Conservation (phyloP, 805 yeast genomes). For the Suhomyces tanzawaensis region DNA sequence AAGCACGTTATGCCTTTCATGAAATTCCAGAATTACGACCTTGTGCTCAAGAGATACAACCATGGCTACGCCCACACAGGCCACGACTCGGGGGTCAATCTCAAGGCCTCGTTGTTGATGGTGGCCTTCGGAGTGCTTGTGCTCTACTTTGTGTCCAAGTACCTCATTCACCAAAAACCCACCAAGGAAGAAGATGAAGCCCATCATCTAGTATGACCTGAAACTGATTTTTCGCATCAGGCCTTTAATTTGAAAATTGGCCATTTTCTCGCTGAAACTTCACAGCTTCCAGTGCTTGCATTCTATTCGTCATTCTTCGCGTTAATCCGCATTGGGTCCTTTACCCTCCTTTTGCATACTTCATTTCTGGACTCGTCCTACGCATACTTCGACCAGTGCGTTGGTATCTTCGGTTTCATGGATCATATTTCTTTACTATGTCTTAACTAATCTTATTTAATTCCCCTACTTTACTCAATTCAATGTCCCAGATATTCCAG, state of each 20-base stretch:
- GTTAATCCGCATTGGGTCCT: not conserved
- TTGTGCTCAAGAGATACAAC: slow-evolving; percentile 7
- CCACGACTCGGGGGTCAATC: not conserved
- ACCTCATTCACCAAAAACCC: not conserved
- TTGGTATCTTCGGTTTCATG: not conserved
- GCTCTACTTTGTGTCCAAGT: not conserved
- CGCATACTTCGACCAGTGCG: not conserved
- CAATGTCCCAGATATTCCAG: slow-evolving; percentile 50
- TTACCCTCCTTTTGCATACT: not conserved
- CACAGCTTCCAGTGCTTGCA: no score
- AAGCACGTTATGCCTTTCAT: slow-evolving; percentile 23
- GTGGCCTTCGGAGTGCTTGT: not conserved
- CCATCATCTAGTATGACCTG: no score
- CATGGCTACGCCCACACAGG: slow-evolving; percentile 2
- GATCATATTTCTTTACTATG: slow-evolving; percentile 1
- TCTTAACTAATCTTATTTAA: slow-evolving; percentile 6
- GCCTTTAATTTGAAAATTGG: no score
- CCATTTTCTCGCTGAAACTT: no score
- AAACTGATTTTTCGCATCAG: no score
- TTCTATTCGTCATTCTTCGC: not conserved
- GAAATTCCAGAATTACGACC: slow-evolving; percentile 21
- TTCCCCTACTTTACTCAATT: slow-evolving; percentile 13
- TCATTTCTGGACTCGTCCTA: not conserved
- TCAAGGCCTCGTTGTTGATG: not conserved
- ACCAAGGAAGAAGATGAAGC: no score